Percentiles rank a stretch among this genome's conserved stretches.
Evolutionary conservation across 192 early-diverging fungal species (phyloP).

Genomic region (Podila horticola): DNA sequence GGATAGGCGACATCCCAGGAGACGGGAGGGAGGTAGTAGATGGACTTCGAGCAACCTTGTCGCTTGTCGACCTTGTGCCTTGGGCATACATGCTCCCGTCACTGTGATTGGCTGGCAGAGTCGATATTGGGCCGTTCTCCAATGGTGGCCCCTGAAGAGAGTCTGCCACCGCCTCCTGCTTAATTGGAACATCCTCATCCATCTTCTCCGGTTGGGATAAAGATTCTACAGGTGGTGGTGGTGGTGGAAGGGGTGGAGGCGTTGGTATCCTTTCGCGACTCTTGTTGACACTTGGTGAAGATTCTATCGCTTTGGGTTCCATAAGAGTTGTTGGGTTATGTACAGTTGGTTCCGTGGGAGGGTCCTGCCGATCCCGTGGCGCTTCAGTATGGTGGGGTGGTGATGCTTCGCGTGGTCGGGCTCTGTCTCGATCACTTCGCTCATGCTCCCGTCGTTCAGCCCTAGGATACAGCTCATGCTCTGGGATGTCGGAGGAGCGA

Average conservation of each 20-base stretch:
- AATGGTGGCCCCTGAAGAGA: background rate
- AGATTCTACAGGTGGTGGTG: background rate
- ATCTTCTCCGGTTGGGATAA: background rate
- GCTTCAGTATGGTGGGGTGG: background rate
- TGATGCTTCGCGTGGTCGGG: too few relatives aligned
- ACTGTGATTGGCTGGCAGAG: too few relatives aligned
- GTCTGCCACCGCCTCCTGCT: background rate
- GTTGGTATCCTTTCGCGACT: too few relatives aligned
- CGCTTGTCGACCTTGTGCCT: background rate
- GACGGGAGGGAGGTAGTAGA: constrained; percentile 24
- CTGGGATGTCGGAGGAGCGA: too few relatives aligned
- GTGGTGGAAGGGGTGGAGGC: background rate
- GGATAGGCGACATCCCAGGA: constrained; percentile 12
- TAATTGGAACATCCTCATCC: background rate
- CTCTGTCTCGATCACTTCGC: too few relatives aligned
- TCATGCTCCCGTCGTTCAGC: too few relatives aligned
- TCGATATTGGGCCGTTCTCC: too few relatives aligned
- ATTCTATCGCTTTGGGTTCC: background rate
- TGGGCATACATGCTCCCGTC: too few relatives aligned
- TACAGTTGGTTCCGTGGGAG: background rate
- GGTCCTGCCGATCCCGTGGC: background rate
- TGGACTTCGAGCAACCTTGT: constrained; percentile 10
- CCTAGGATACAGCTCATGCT: too few relatives aligned
- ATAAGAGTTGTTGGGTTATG: background rate
- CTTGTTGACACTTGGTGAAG: too few relatives aligned